Conservation (phyloP, 768 basidiomycete genomes). For the Pluteus cervinus region DNA sequence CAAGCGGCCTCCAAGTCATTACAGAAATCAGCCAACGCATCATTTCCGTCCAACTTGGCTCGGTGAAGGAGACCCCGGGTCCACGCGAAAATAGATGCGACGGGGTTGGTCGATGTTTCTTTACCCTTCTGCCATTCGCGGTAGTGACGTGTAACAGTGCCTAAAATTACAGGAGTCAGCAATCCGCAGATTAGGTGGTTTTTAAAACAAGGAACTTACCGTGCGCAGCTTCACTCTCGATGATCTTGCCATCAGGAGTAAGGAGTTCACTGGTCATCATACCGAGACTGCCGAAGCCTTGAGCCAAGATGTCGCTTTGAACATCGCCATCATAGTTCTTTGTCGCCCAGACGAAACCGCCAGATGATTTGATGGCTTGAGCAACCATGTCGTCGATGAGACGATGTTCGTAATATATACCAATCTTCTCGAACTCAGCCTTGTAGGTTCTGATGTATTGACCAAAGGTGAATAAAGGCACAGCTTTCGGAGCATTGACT, state of each 20-base stretch:
- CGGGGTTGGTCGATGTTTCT: conserved; percentile 98
- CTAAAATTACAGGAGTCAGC: conserved; percentile 18
- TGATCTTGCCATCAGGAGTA: conserved; percentile 87
- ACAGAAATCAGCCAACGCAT: conserved; percentile 67
- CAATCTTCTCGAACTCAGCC: conserved; percentile 55
- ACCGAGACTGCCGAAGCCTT: conserved; percentile 93
- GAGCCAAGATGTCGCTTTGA: conserved; percentile 91
- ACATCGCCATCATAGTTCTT: conserved; percentile 85
- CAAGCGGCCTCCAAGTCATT: conserved; percentile 79
- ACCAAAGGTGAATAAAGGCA: not conserved
- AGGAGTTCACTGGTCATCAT: conserved; percentile 98
- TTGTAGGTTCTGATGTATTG: conserved; percentile 74
- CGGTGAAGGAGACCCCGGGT: conserved; percentile 91
- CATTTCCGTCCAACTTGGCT: conserved; percentile 87
- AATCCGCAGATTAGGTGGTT: not conserved
- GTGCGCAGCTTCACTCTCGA: conserved; percentile 97
- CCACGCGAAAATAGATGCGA: conserved; percentile 99
- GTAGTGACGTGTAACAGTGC: conserved; percentile 94
- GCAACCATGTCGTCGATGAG: conserved; percentile 99
- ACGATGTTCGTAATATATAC: conserved; percentile 93
- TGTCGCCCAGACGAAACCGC: conserved; percentile 79
- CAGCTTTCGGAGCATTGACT: conserved; percentile 12
- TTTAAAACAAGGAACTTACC: conserved; percentile 32
- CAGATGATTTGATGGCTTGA: conserved; percentile 92
- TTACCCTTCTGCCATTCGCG: conserved; percentile 96